Percentiles rank a stretch among this genome's conserved stretches.
phyloP scores from a whole-genome alignment of 176 grass and related monocot genomes.

The Juncus effusus region DNA sequence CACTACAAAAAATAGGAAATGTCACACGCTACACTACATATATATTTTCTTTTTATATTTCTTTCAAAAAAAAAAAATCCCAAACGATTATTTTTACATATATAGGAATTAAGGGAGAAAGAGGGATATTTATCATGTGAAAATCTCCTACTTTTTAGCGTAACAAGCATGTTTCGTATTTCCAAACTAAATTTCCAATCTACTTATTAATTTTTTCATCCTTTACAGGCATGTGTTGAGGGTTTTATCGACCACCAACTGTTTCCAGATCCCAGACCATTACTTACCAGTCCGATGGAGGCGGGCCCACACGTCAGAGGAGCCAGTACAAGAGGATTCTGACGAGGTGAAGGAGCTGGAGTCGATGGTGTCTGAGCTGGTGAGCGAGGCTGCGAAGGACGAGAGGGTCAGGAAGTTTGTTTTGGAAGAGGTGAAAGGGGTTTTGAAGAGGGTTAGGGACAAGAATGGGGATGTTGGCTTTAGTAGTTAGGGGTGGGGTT shows the following conservation, averaged over 20 bases:
- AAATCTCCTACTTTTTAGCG: too few species aligned
- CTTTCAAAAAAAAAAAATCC: too few species aligned
- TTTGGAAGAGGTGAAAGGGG: constrained; percentile 39
- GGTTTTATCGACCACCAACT: constrained; percentile 45
- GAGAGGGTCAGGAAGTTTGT: constrained; percentile 47
- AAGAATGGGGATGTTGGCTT: not conserved
- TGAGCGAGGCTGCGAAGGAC: constrained; percentile 50
- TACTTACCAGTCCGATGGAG: constrained; percentile 53
- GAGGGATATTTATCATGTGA: too few species aligned
- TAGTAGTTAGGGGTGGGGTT: too few species aligned
- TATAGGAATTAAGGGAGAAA: too few species aligned
- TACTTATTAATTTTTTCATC: not conserved
- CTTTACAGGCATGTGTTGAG: constrained; percentile 38
- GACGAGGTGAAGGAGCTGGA: constrained; percentile 39
- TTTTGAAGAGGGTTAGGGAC: constrained; percentile 50
- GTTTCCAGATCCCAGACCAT: constrained; percentile 57
- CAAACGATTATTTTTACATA: too few species aligned
- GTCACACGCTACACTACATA: too few species aligned
- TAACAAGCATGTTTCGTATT: not conserved
- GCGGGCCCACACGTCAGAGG: constrained; percentile 15
- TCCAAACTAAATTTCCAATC: not conserved
- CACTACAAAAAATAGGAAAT: too few species aligned
- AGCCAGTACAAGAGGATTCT: constrained; percentile 24
- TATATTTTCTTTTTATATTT: too few species aligned
- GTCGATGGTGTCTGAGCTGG: constrained; percentile 39